A percentile compares a stretch with the other conserved stretches of the same genome.
Conservation (phyloP, 129 eudicot species). For the Flaveria brownii region DNA sequence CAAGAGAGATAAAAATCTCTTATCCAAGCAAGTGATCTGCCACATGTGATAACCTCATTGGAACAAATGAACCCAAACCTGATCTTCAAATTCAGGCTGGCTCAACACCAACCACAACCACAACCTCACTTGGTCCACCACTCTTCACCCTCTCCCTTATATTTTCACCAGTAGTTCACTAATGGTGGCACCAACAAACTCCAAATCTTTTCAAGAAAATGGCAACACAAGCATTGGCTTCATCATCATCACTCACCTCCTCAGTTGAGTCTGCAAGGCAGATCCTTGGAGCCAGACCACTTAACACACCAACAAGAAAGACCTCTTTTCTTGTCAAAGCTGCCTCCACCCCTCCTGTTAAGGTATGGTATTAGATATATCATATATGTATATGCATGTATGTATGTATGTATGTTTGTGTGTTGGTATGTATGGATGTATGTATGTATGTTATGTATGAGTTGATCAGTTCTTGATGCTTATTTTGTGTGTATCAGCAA, state of each 20-base stretch:
- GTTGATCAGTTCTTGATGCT: conserved; percentile 26
- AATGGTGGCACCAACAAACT: conserved; percentile 11
- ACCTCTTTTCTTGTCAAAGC: conserved; percentile 77
- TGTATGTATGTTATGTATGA: conserved; percentile 9
- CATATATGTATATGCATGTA: background rate
- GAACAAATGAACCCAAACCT: conserved; percentile 57
- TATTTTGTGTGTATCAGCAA: conserved; percentile 61
- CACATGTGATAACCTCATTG: conserved; percentile 63
- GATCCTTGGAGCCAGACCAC: conserved; percentile 58
- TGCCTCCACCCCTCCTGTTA: conserved; percentile 89
- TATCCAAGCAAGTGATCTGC: conserved; percentile 44
- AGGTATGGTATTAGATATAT: conserved; percentile 43
- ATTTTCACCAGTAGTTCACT: conserved; percentile 28
- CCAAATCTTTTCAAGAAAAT: conserved; percentile 33
- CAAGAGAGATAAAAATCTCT: no score
- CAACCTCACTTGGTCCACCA: conserved; percentile 51
- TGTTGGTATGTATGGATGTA: background rate
- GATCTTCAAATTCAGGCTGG: conserved; percentile 43
- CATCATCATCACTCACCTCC: conserved; percentile 86
- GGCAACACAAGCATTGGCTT: conserved; percentile 87
- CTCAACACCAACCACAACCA: conserved; percentile 59
- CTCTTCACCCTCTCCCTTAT: conserved; percentile 39
- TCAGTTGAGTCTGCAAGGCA: conserved; percentile 72
- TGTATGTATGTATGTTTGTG: background rate
- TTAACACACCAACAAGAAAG: conserved; percentile 52